Evolutionary conservation across 1,139 yeast genomes (phyloP).

Genomic region (Blastobotrys illinoisensis): DNA sequence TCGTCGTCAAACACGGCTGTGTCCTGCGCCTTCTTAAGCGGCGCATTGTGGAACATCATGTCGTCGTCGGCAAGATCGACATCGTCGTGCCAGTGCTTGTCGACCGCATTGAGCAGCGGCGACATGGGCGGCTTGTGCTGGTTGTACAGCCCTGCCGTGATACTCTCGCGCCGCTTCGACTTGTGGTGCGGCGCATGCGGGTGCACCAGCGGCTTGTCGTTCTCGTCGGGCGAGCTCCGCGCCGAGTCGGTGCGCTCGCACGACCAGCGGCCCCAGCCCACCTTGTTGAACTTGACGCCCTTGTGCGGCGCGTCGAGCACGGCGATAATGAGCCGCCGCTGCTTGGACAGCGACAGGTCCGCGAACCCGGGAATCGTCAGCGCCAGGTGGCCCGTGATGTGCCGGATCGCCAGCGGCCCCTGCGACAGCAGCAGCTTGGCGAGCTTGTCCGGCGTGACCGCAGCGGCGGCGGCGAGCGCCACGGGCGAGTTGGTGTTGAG

Average conservation of each 20-base stretch:
- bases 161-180: constrained; percentile 43
- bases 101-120: constrained; percentile 21
- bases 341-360: constrained; percentile 75
- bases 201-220: constrained; percentile 5
- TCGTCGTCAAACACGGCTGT: constrained; percentile 11
- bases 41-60: constrained; percentile 28
- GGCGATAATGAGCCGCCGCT: constrained; percentile 82
- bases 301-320: constrained; percentile 66
- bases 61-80: constrained; percentile 37
- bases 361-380: constrained; percentile 76
- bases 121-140: constrained; percentile 22
- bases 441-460: constrained; percentile 75
- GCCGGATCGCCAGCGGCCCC: constrained; percentile 89
- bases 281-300: constrained; percentile 71
- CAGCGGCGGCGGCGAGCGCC: constrained; percentile 82
- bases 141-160: constrained; percentile 34
- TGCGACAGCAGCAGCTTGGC: constrained; percentile 62
- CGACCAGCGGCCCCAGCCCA: constrained; percentile 99
- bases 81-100: constrained; percentile 31
- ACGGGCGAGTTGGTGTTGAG: constrained; percentile 77
- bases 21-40: constrained; percentile 1
- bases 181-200: constrained; percentile 18
- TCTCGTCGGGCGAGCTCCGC: neutral
- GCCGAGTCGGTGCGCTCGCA: constrained; percentile 53
- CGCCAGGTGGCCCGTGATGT: constrained; percentile 74